phyloP scores from a whole-genome alignment of 148 eudicot genomes.

The Limonium bicolor region DNA sequence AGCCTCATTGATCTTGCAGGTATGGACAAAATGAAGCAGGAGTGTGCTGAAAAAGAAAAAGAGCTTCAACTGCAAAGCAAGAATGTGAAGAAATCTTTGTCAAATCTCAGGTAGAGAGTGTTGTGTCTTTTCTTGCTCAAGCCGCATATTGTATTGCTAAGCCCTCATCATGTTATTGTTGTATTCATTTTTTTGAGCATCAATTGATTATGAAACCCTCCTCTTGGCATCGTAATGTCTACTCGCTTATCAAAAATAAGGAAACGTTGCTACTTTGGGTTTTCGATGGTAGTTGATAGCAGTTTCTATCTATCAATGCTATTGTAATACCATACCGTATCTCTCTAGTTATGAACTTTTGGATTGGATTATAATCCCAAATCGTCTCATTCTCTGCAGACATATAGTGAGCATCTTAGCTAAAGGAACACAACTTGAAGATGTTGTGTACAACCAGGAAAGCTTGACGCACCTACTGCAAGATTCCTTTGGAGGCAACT shows the following conservation, averaged over 20 bases:
- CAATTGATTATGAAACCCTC: too few relatives aligned
- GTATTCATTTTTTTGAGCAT: too few relatives aligned
- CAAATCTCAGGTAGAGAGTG: conserved; percentile 71
- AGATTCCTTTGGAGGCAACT: conserved; percentile 86
- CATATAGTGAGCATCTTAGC: conserved; percentile 62
- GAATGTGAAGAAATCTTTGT: conserved; percentile 57
- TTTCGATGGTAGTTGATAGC: too few relatives aligned
- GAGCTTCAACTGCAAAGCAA: conserved; percentile 52
- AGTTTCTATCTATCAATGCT: too few relatives aligned
- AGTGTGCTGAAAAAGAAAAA: conserved; percentile 39
- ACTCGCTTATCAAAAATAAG: too few relatives aligned
- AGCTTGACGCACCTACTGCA: conserved; percentile 60
- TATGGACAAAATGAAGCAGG: conserved; percentile 38
- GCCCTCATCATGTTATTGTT: too few relatives aligned
- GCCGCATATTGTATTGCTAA: too few relatives aligned
- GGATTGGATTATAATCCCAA: too few relatives aligned
- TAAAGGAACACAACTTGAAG: conserved; percentile 35
- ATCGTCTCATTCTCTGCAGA: conserved; percentile 28
- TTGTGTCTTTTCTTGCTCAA: background rate
- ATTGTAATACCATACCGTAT: too few relatives aligned
- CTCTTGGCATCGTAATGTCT: too few relatives aligned
- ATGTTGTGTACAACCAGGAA: conserved; percentile 40
- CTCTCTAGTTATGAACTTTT: too few relatives aligned
- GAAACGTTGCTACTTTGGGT: too few relatives aligned
- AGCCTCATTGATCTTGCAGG: conserved; percentile 84